Base-by-base conservation (phyloP, 2,329 filamentous ascomycete genomes). In the Neopestalotiopsis rosae region DNA sequence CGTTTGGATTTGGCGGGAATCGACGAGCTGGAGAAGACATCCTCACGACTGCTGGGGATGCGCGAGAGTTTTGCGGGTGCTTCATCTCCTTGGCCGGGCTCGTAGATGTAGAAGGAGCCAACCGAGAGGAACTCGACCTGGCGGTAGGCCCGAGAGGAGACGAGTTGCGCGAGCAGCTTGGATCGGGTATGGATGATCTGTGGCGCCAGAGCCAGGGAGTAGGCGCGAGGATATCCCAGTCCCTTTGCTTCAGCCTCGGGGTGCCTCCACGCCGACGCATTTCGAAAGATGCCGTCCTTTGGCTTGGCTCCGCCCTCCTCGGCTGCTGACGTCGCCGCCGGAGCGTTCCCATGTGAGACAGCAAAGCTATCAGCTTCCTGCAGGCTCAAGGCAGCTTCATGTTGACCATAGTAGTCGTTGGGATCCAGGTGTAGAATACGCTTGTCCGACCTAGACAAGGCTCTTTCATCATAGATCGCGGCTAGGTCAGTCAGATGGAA, bases 91-190 rank as follows among this genome's bases (percentile, higher is more conserved):
- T 73, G 42, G 32, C 76, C 76, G 1, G 81, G 76, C 69, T 87
- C 84, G 76, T 91, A 91, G 67, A 98, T 89, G 87, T 92, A 98
- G 89, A 95, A 98, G 68, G 93, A 95, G 32, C 95, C 95, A 32
- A 98, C 93, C 34, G 95, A 94, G 71, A 96, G 89, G 74, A 98
- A 98, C 78, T 98, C 95, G 61, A 99, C 88, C 81, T 98, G 95
- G 28, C 91, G 89, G 76, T 95, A 95, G 13, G 94, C 92, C 74
- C 91, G 92, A 6, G 95, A 97, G 2, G 94, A 94, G n/a, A 98
- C 93, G 17, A 98, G 88, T 75, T 91, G 88, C 9, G 90, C 88
- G 5, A 98, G 84, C 42, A 98, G 86, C 72, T 89, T 86, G 2
- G 95, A 97, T 67, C 91, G 91, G 10, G 93, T 89, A 80, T 98